Percentiles rank a stretch among this genome's conserved stretches.
Conservation (phyloP, 129 eudicot species). For the Tagetes patula region DNA sequence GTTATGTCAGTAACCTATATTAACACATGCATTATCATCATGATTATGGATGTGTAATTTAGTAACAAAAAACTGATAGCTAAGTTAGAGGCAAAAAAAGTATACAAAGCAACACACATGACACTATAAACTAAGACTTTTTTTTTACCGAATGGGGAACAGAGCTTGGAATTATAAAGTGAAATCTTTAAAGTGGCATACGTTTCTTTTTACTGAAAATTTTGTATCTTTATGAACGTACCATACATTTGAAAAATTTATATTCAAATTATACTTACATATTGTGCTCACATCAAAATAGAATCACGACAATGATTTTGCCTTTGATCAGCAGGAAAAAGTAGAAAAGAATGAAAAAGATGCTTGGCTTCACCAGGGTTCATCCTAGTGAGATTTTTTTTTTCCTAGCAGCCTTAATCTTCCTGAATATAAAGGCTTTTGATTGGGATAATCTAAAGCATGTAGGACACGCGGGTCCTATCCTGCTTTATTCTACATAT, state of each 20-base stretch:
- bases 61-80: slow-evolving; percentile 25
- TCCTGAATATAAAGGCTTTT: slow-evolving; percentile 53
- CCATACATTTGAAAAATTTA: slow-evolving; percentile 14
- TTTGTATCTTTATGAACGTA: slow-evolving; percentile 30
- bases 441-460: slow-evolving; percentile 75
- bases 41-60: slow-evolving; percentile 18
- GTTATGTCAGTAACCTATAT: slow-evolving; percentile 23
- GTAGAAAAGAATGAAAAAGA: slow-evolving; percentile 49
- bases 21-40: slow-evolving; percentile 27
- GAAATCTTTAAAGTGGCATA: slow-evolving; percentile 68
- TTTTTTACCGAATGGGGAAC: slow-evolving; percentile 62
- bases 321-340: slow-evolving; percentile 42
- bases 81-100: slow-evolving; percentile 45
- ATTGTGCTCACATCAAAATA: slow-evolving; percentile 19
- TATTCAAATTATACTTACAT: slow-evolving; percentile 13
- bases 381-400: slow-evolving; percentile 77
- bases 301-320: slow-evolving; percentile 28
- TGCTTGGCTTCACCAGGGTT: slow-evolving; percentile 77
- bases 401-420: slow-evolving; percentile 63
- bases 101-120: slow-evolving; percentile 53
- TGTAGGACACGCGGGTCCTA: slow-evolving; percentile 58
- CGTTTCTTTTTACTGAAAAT: slow-evolving; percentile 27
- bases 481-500: slow-evolving; percentile 55
- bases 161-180: slow-evolving; percentile 95
- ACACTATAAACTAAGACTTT: slow-evolving; percentile 42